Evolutionary conservation across 2,329 filamentous ascomycete genomes (phyloP).

Genomic region (Pseudogymnoascus sp.): DNA sequence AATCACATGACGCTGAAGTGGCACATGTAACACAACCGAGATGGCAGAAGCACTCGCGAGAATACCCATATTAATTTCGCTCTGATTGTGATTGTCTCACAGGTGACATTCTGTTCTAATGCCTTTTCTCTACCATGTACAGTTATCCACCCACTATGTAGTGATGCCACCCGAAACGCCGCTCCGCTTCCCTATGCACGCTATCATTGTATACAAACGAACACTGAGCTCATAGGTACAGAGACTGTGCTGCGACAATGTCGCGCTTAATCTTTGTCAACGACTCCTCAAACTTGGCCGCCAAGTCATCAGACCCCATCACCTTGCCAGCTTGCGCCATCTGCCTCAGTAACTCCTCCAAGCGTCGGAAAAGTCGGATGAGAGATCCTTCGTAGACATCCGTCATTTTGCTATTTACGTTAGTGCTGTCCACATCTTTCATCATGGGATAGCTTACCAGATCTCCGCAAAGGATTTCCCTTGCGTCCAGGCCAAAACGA

Average conservation of each 20-base stretch:
- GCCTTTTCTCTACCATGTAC: background rate
- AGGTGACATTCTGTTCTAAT: background rate
- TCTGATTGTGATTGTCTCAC: slow-evolving; percentile 1
- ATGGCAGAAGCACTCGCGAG: background rate
- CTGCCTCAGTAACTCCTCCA: slow-evolving; percentile 89
- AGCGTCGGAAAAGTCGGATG: slow-evolving; percentile 88
- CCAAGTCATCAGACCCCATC: slow-evolving; percentile 93
- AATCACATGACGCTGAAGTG: background rate
- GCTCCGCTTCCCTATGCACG: slow-evolving; percentile 5
- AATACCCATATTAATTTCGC: background rate
- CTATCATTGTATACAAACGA: slow-evolving; percentile 6
- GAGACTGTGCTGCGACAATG: slow-evolving; percentile 87
- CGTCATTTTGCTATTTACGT: slow-evolving; percentile 77
- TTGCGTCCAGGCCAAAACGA: slow-evolving; percentile 84
- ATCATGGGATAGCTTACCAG: slow-evolving; percentile 57
- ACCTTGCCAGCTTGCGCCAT: slow-evolving; percentile 95
- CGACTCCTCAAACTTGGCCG: slow-evolving; percentile 82
- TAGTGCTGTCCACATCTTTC: slow-evolving; percentile 17
- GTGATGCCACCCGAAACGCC: slow-evolving; percentile 6
- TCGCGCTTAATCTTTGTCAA: slow-evolving; percentile 82
- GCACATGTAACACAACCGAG: slow-evolving; percentile 1
- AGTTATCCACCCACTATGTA: slow-evolving; percentile 2
- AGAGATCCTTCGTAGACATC: slow-evolving; percentile 95
- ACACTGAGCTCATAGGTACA: slow-evolving; percentile 61
- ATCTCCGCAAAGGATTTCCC: slow-evolving; percentile 88